Evolutionary conservation across 1,284 basidiomycete species (phyloP).

Genomic region (Cutaneotrichosporon sp.): DNA sequence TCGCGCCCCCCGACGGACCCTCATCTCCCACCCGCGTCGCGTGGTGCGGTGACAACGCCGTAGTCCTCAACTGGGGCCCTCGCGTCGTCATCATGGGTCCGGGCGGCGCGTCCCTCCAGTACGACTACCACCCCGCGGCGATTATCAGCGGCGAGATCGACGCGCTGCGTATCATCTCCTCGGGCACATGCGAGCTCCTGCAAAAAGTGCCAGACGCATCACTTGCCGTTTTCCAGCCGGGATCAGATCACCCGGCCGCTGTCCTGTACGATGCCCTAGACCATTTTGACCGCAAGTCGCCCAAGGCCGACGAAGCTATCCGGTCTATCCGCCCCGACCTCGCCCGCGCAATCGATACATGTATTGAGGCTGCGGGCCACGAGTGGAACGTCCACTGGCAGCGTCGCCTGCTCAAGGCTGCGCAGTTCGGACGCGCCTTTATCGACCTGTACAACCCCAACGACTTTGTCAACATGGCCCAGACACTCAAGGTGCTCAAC

Average conservation of each 20-base stretch:
- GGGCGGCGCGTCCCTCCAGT: slow-evolving; percentile 81
- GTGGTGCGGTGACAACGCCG: slow-evolving; percentile 96
- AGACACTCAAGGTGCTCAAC: slow-evolving; percentile 90
- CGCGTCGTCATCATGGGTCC: slow-evolving; percentile 82
- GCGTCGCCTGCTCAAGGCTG: slow-evolving; percentile 76
- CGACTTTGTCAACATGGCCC: slow-evolving; percentile 85
- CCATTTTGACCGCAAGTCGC: slow-evolving; percentile 72
- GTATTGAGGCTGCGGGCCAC: slow-evolving; percentile 85
- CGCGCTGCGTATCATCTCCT: slow-evolving; percentile 74
- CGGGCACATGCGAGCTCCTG: slow-evolving; percentile 77
- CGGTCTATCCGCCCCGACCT: slow-evolving; percentile 81
- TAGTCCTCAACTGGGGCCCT: slow-evolving; percentile 74
- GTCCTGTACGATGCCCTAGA: slow-evolving; percentile 90
- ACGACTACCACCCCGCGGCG: slow-evolving; percentile 68
- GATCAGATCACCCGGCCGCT: slow-evolving; percentile 84
- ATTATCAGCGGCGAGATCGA: slow-evolving; percentile 80
- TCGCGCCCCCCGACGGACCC: slow-evolving; percentile 36
- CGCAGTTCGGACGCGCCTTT: slow-evolving; percentile 90
- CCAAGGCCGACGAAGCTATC: slow-evolving; percentile 89
- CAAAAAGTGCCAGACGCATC: slow-evolving; percentile 89
- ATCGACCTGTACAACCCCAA: slow-evolving; percentile 86
- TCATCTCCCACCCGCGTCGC: slow-evolving; percentile 59
- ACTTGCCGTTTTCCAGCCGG: slow-evolving; percentile 79
- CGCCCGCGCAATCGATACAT: slow-evolving; percentile 80
- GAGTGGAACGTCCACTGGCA: slow-evolving; percentile 92